phyloP scores from a whole-genome alignment of 2,329 filamentous ascomycete genomes.

The Apiospora arundinis region DNA sequence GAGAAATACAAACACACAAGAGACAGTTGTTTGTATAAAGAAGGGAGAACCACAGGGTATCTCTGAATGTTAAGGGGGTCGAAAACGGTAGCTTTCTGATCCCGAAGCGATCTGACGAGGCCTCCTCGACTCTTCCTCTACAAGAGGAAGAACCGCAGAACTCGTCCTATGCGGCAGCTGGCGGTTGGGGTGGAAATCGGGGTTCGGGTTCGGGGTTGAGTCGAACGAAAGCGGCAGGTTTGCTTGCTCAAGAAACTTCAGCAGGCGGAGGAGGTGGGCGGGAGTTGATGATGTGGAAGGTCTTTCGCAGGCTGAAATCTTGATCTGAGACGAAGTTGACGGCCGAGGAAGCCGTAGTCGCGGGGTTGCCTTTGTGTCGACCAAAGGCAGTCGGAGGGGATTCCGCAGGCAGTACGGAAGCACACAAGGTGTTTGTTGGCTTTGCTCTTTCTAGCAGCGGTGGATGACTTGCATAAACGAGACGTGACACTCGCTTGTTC shows the following conservation, averaged over 20 bases:
- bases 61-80: constrained; percentile 83
- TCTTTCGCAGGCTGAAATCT: constrained; percentile 72
- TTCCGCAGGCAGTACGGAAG: neutral
- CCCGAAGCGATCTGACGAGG: constrained; percentile 90
- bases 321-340: constrained; percentile 68
- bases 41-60: constrained; percentile 28
- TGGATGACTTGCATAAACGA: constrained; percentile 13
- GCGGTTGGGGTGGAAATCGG: constrained; percentile 65
- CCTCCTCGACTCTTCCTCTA: constrained; percentile 99
- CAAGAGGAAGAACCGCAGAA: constrained; percentile 98
- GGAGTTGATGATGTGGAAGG: constrained; percentile 71
- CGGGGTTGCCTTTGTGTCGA: constrained; percentile 67
- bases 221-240: constrained; percentile 59
- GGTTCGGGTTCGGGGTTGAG: constrained; percentile 54
- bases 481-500: neutral
- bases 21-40: constrained; percentile 23
- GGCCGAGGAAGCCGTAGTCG: constrained; percentile 69
- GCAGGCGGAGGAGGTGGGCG: constrained; percentile 63
- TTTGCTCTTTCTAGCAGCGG: neutral
- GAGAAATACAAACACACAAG: constrained; percentile 1
- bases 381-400: constrained; percentile 62
- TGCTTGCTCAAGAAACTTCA: constrained; percentile 54
- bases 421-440: neutral
- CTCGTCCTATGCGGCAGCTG: constrained; percentile 99
- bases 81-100: constrained; percentile 92